phyloP scores from a whole-genome alignment of 2,329 filamentous ascomycete species.

The Chaetomiaceae sp. region DNA sequence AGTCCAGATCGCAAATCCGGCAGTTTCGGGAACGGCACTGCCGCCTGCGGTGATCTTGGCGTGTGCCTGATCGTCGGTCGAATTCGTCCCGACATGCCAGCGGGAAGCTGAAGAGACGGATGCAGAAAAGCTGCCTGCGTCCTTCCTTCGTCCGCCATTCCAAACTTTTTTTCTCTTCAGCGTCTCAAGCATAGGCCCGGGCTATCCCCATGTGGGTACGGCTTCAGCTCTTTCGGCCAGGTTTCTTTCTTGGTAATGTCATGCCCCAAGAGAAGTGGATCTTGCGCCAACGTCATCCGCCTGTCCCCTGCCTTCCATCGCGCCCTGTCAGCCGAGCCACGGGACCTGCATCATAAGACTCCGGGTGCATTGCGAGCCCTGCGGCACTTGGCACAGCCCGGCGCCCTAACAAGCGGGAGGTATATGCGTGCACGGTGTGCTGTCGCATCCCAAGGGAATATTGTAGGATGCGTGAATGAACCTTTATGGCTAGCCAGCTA shows the following conservation, averaged over 20 bases:
- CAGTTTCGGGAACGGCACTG: conserved; percentile 9
- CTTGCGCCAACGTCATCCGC: conserved; percentile 19
- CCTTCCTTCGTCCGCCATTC: too few relatives aligned
- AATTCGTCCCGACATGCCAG: background rate
- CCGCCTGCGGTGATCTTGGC: background rate
- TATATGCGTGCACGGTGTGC: too few relatives aligned
- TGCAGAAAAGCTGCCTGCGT: too few relatives aligned
- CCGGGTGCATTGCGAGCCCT: background rate
- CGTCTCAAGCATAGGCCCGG: too few relatives aligned
- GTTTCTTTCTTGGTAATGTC: conserved; percentile 13
- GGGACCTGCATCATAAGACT: conserved; percentile 8
- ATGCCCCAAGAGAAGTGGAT: too few relatives aligned
- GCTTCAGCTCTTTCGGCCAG: conserved; percentile 2
- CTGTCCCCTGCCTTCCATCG: conserved; percentile 15
- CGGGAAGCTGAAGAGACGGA: background rate
- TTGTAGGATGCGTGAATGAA: too few relatives aligned
- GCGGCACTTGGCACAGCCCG: too few relatives aligned
- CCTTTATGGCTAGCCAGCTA: too few relatives aligned
- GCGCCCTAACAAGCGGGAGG: too few relatives aligned
- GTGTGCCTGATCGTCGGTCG: conserved; percentile 10
- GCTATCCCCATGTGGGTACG: too few relatives aligned
- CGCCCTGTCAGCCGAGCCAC: conserved; percentile 3
- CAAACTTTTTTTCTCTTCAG: background rate
- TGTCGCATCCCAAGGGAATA: too few relatives aligned
- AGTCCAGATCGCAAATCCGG: conserved; percentile 5